These are phyloP conservation scores for Dothiorella sarmentorum DNA, from an alignment of 2,329 filamentous ascomycete species.

Conservation along the genomic window DNA sequence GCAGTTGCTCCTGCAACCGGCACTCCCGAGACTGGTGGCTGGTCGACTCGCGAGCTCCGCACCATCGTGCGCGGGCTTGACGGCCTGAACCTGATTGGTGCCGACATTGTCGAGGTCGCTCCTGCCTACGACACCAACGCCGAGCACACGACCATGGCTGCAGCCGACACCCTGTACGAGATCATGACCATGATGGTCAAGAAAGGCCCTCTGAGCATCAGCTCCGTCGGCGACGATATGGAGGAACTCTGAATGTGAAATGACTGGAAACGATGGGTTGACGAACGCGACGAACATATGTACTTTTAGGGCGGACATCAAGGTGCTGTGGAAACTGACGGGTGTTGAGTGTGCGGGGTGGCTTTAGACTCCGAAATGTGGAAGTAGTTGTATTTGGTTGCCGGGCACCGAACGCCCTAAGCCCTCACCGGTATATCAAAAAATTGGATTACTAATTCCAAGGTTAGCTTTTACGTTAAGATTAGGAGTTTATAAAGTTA, in stretches of 20 bases:
- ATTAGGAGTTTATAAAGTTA: too few species aligned
- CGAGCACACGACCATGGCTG: constrained; percentile 70
- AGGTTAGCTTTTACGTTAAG: too few species aligned
- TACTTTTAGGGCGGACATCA: neutral
- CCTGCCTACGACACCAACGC: constrained; percentile 71
- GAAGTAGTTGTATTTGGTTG: too few species aligned
- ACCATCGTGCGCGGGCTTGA: constrained; percentile 69
- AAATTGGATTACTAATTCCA: too few species aligned
- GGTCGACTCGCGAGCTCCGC: constrained; percentile 69
- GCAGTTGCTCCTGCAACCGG: constrained; percentile 68
- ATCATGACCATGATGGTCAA: constrained; percentile 82
- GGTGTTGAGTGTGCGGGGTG: too few species aligned
- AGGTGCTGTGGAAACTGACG: too few species aligned
- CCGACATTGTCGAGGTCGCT: constrained; percentile 72
- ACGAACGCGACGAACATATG: neutral
- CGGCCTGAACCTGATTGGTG: constrained; percentile 64
- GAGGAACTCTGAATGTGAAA: constrained; percentile 9
- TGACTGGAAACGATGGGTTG: neutral
- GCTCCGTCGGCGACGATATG: constrained; percentile 27
- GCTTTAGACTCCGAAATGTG: too few species aligned
- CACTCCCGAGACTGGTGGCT: constrained; percentile 72
- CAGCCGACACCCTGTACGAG: constrained; percentile 70
- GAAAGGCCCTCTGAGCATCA: constrained; percentile 63
- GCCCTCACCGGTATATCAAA: too few species aligned
- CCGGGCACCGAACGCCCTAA: too few species aligned